These are phyloP conservation scores for Neofusicoccum laricinum DNA, from an alignment of 2,329 filamentous ascomycete genomes.

Conservation along the genomic window DNA sequence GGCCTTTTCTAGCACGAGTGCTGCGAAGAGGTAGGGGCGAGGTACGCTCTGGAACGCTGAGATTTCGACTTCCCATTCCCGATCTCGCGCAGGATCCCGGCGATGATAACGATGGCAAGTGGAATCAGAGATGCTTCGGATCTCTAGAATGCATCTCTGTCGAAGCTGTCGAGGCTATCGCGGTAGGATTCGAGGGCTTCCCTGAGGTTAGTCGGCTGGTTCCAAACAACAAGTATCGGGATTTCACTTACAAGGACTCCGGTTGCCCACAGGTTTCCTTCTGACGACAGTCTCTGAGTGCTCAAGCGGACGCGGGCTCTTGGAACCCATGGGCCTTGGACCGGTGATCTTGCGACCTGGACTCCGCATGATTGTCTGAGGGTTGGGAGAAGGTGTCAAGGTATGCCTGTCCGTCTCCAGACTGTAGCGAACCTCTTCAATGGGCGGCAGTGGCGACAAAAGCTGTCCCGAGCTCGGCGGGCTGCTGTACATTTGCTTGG, in stretches of 20 bases:
- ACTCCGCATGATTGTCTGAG: constrained; percentile 14
- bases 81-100: background rate
- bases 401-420: constrained; percentile 43
- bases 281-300: constrained; percentile 57
- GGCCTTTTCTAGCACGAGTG: background rate
- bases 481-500: constrained; percentile 37
- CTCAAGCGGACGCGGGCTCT: constrained; percentile 36
- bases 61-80: too few relatives aligned
- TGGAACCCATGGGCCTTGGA: constrained; percentile 47
- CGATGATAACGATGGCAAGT: background rate
- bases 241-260: constrained; percentile 25
- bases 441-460: constrained; percentile 46
- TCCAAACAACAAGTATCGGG: background rate
- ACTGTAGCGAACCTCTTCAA: constrained; percentile 50
- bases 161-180: constrained; percentile 33
- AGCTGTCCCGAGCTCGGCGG: constrained; percentile 35
- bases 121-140: background rate
- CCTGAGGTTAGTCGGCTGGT: background rate
- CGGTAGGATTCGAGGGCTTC: constrained; percentile 23
- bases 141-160: constrained; percentile 35
- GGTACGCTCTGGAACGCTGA: background rate
- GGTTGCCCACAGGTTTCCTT: constrained; percentile 31
- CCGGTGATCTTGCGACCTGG: constrained; percentile 37
- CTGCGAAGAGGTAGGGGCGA: background rate
- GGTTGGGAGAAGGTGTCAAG: constrained; percentile 3